Evolutionary conservation across 2,329 filamentous ascomycete species (phyloP), one percentile per base, ranked within the genome.

Genomic region (Botrytis byssoidea): DNA sequence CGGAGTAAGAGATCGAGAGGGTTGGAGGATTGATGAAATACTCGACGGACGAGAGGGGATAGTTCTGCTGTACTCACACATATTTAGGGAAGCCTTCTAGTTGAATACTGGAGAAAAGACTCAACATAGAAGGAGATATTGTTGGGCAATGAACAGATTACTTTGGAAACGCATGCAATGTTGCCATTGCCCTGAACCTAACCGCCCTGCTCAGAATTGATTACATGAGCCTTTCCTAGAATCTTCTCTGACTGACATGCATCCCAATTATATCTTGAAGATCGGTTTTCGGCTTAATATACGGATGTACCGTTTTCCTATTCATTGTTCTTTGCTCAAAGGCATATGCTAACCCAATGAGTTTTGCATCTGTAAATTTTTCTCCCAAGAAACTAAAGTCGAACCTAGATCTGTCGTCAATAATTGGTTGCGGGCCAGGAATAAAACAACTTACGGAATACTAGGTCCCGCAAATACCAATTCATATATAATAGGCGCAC

Each of bases 381-480:
- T 40, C 40, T 32, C 42, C 42, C 2, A 71, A n/a, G 37, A 71
- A 71, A 8, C 59, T 22, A 4, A 71, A 29, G 18, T 42, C 42
- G 35, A 71, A 71, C 3, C 25, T 59, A 70, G 6, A 60, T 25
- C 14, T 48, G 18, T 29, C 22, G 48, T 42, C 12, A 51, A 20
- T 70, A 12, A 40, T n/a, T 16, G 5, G 4, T 14, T 3, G 48
- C 48, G 5, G 4, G 4, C 1, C 25, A 14, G 10, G 8, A 59
- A 7, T 70, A 10, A 70, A 70, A 16, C 14, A 3, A 73, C 64
- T 16, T 73, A 69, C 65, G 66, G 72, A 51, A 73, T 57, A 65
- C 66, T 64, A 35, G 66, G 66, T 1, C 42, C 66, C 25, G 48
- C 25, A n/a, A 5, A 51, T 51, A 51, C 48, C n/a, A n/a, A n/a